Evolutionary conservation across 805 yeast species (phyloP).

Genomic region (Saturnispora sanitii): DNA sequence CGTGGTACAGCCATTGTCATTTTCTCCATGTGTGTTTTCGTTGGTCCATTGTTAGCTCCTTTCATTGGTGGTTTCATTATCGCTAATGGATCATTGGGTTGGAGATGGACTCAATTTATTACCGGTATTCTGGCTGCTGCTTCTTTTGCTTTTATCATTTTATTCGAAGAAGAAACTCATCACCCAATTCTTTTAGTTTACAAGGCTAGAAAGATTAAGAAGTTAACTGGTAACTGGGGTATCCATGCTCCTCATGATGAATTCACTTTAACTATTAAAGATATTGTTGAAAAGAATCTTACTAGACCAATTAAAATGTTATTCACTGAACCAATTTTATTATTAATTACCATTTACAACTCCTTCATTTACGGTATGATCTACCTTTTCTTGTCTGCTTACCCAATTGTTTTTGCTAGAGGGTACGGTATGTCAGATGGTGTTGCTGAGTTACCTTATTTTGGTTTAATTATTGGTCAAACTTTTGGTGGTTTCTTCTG

Average conservation of each 20-base stretch:
- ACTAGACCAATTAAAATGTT: conserved; percentile 64
- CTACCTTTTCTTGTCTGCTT: conserved; percentile 64
- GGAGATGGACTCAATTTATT: conserved; percentile 78
- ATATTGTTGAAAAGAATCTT: conserved; percentile 52
- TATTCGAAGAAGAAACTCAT: conserved; percentile 60
- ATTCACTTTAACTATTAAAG: conserved; percentile 43
- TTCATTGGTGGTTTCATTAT: conserved; percentile 63
- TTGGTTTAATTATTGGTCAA: conserved; percentile 66
- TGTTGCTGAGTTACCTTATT: conserved; percentile 68
- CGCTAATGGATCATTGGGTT: conserved; percentile 46
- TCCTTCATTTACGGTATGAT: conserved; percentile 75
- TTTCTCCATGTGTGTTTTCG: conserved; percentile 64
- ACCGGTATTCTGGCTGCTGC: conserved; percentile 51
- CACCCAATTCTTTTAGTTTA: conserved; percentile 54
- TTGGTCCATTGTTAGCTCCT: conserved; percentile 79
- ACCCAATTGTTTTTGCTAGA: conserved; percentile 56
- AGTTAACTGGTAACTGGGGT: conserved; percentile 73
- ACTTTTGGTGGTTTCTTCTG: conserved; percentile 45
- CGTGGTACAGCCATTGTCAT: conserved; percentile 72
- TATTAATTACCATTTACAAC: conserved; percentile 59
- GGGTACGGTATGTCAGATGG: conserved; percentile 58
- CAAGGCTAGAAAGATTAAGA: conserved; percentile 55
- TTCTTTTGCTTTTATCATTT: conserved; percentile 25
- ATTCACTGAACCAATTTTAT: conserved; percentile 58
- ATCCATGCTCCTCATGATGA: conserved; percentile 71